A percentile compares a stretch with the other conserved stretches of the same genome.
Conservation (phyloP, 352 stramenopile genomes). For the Globisporangium mamillatum region DNA sequence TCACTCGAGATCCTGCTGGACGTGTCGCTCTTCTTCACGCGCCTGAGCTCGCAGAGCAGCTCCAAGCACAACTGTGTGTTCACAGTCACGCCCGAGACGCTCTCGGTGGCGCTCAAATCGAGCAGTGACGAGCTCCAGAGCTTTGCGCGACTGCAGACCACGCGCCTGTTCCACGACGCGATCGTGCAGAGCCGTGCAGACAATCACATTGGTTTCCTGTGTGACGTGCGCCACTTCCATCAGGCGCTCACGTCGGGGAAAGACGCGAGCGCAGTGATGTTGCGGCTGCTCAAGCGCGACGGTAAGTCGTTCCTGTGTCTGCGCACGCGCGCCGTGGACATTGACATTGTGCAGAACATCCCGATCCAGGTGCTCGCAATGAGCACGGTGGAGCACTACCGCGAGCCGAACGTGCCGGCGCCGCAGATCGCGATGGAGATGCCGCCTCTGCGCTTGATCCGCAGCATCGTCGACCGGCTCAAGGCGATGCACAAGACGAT, state of each 20-base stretch:
- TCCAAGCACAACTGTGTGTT: conserved; percentile 69
- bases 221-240: conserved; percentile 71
- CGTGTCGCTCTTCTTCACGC: conserved; percentile 67
- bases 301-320: conserved; percentile 72
- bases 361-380: conserved; percentile 79
- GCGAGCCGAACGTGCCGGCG: conserved; percentile 69
- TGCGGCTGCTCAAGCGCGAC: conserved; percentile 80
- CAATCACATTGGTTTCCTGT: conserved; percentile 81
- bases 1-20: conserved; percentile 77
- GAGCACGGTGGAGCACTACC: conserved; percentile 67
- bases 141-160: conserved; percentile 64
- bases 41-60: conserved; percentile 50
- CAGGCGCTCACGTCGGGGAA: conserved; percentile 74
- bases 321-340: conserved; percentile 69
- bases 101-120: conserved; percentile 68
- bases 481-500: conserved; percentile 74
- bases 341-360: conserved; percentile 85
- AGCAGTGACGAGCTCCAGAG: conserved; percentile 75
- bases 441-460: conserved; percentile 58
- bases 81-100: conserved; percentile 58
- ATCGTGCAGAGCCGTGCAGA: conserved; percentile 69
- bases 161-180: conserved; percentile 69
- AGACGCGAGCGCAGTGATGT: conserved; percentile 74
- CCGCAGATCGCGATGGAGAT: conserved; percentile 83
- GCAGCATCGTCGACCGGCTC: conserved; percentile 70